Percentiles rank a stretch among this genome's conserved stretches.
Evolutionary conservation across 495 filamentous ascomycete genomes (phyloP).

Genomic region (Daldinia grandis): DNA sequence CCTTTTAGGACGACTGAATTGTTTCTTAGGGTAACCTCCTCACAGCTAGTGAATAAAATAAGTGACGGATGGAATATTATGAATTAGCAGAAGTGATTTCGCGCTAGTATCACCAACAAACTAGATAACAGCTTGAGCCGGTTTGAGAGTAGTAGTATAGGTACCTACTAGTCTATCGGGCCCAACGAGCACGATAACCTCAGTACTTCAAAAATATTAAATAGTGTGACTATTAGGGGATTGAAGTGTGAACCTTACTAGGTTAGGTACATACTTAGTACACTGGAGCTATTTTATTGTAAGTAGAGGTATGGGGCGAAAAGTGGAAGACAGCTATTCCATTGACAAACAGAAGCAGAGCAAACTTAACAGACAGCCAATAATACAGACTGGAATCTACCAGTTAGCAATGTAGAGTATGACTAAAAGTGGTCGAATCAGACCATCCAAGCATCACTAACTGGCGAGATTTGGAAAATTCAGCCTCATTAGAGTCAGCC

Average conservation of each 20-base stretch:
- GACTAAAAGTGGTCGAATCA: slow-evolving; percentile 15
- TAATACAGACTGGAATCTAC: slow-evolving; percentile 1
- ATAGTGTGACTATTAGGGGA: neutral
- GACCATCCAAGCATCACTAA: slow-evolving; percentile 11
- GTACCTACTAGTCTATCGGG: too few species aligned
- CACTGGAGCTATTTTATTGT: neutral
- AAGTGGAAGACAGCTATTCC: neutral
- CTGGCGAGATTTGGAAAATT: slow-evolving; percentile 10
- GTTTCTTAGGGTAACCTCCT: neutral
- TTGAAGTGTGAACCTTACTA: too few species aligned
- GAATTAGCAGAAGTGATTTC: neutral
- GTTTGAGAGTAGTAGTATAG: neutral
- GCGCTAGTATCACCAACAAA: neutral
- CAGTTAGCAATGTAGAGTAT: neutral
- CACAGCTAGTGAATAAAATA: neutral
- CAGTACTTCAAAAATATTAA: too few species aligned
- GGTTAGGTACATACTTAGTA: too few species aligned
- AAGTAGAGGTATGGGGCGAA: neutral
- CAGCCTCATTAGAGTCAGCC: slow-evolving; percentile 23
- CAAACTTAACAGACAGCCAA: slow-evolving; percentile 21
- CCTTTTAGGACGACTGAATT: too few species aligned
- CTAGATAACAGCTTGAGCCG: neutral
- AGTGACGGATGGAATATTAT: neutral
- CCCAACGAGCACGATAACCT: too few species aligned
- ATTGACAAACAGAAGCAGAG: neutral